Base-by-base conservation (phyloP, 805 yeast genomes). In the Starmerella potacharoeniae region DNA sequence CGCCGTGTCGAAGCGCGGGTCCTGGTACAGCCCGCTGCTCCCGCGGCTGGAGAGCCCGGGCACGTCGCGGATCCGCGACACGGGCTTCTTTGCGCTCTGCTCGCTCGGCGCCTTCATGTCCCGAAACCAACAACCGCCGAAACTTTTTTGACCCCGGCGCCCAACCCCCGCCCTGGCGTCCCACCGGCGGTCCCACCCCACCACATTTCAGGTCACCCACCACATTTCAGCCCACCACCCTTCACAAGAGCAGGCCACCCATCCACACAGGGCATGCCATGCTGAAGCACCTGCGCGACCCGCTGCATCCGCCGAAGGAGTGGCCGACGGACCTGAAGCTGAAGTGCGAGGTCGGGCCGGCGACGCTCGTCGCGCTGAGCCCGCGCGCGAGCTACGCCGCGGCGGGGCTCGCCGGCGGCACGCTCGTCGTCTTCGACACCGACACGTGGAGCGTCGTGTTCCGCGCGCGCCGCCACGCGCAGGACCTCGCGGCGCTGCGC, bases 1-100 rank as follows among this genome's bases (percentile, higher is more conserved):
- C 0, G 96, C 89, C 3, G 91, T 78, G 68, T 93, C 96, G 67
- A 93, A 93, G 62, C 98, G 76, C 36, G 95, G 83, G 71, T 93
- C 98, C 49, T 79, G 77, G 66, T 84, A 83, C 33, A 83, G 69
- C 14, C 72, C 73, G 14, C 68, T 35, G 63, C 51, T 68, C 63
- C 54, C 70, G 66, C 60, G 68, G 34, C 59, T 58, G 13, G 43
- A 16, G 29, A 68, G 68, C 5, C 71, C 73, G 2, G 74, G 91
- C 11, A 90, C 82, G 45, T 82, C 81, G 60, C 97, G 76, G 39
- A 87, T 73, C 59, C 75, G 74, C 0, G 87, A 73, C 0, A 84
- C 95, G 16, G 82, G 84, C 60, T 71, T 77, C 68, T 84, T 88
- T 0, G 95, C 73, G 6, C 93, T 84, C 30, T 79, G 65, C 65